A percentile compares a stretch with the other conserved stretches of the same genome.
These are phyloP conservation scores for Mallotus japonicus DNA, from an alignment of 441 rosid species.

Conservation along the genomic window DNA sequence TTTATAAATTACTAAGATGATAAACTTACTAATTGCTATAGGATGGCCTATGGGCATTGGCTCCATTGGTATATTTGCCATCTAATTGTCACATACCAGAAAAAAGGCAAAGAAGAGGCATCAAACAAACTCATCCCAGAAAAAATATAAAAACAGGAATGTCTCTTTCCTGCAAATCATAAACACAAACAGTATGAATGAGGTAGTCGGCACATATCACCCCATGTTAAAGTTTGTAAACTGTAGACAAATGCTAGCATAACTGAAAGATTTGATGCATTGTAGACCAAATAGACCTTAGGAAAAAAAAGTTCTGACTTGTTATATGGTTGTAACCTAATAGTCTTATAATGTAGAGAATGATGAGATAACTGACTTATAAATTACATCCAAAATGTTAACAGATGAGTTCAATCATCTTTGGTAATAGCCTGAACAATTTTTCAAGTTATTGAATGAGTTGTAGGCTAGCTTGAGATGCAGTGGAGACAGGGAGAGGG, in stretches of 20 bases:
- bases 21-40: background rate
- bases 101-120: no score
- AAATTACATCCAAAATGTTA: no score
- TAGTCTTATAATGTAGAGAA: no score
- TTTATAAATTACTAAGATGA: background rate
- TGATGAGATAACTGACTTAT: no score
- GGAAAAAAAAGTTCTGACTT: no score
- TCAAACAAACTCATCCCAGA: background rate
- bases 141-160: conserved; percentile 67
- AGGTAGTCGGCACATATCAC: conserved; percentile 11
- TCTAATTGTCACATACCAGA: no score
- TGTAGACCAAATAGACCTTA: background rate
- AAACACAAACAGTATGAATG: conserved; percentile 11
- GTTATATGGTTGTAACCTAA: no score
- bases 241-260: background rate
- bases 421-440: no score
- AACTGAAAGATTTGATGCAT: background rate
- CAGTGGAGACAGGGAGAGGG: no score
- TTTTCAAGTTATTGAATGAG: no score
- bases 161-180: conserved; percentile 54
- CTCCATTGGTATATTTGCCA: background rate
- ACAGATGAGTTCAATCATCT: no score
- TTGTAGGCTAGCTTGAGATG: no score
- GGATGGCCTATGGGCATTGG: background rate
- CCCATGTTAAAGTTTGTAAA: background rate